Percentiles rank a stretch among this genome's conserved stretches.
Evolutionary conservation across 2,329 filamentous ascomycete species (phyloP).

Genomic region (Massarina eburnea): DNA sequence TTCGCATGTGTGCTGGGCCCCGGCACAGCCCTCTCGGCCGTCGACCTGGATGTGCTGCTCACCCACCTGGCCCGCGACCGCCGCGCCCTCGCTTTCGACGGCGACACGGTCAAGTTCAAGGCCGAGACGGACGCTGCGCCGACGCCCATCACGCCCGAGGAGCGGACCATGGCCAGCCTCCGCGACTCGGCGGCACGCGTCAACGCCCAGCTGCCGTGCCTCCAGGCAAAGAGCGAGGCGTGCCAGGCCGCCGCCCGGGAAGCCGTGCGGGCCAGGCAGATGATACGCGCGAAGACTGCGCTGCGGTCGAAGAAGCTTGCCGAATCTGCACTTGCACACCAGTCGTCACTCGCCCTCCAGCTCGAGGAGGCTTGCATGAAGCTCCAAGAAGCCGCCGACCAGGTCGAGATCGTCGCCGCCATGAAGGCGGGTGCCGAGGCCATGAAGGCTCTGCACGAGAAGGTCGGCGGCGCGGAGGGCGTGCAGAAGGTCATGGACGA

Average conservation of each 20-base stretch:
- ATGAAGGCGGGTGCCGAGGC: conserved; percentile 78
- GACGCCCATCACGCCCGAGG: conserved; percentile 70
- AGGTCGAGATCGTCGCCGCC: conserved; percentile 78
- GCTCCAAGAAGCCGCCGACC: conserved; percentile 82
- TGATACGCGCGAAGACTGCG: conserved; percentile 72
- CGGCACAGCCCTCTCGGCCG: conserved; percentile 29
- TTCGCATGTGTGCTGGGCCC: conserved; percentile 34
- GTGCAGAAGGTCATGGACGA: conserved; percentile 76
- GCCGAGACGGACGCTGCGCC: conserved; percentile 39
- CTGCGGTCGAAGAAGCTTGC: conserved; percentile 81
- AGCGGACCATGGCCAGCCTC: conserved; percentile 78
- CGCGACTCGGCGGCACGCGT: conserved; percentile 71
- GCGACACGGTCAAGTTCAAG: conserved; percentile 77
- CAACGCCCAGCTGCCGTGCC: conserved; percentile 64
- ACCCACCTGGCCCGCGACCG: conserved; percentile 56
- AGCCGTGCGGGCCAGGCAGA: conserved; percentile 73
- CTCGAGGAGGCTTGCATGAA: conserved; percentile 81
- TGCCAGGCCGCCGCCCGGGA: conserved; percentile 63
- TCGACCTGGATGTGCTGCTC: conserved; percentile 77
- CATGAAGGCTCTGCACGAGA: conserved; percentile 70
- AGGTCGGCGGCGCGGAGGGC: conserved; percentile 73
- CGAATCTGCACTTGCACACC: conserved; percentile 70
- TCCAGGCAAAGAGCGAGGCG: conserved; percentile 57
- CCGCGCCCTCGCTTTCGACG: conserved; percentile 74
- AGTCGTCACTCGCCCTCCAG: conserved; percentile 73